phyloP scores from a whole-genome alignment of 352 stramenopile species.

The Globisporangium megalacanthum region DNA sequence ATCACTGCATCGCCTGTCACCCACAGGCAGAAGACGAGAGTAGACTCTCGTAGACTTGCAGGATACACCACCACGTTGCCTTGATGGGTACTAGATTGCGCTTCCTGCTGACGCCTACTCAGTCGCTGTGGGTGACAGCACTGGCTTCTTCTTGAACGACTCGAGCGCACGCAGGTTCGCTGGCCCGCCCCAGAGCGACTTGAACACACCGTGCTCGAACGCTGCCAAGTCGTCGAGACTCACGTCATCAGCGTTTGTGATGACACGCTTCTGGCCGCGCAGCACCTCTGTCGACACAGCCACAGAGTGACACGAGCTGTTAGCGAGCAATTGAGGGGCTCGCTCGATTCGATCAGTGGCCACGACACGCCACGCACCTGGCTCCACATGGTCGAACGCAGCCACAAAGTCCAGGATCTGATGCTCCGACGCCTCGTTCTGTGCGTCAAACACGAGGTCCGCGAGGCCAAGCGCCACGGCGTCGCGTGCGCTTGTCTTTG shows the following conservation, averaged over 20 bases:
- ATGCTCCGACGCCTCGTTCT: slow-evolving; percentile 19
- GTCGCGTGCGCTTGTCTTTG: slow-evolving; percentile 39
- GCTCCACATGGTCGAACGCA: slow-evolving; percentile 41
- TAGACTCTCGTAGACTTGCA: no score
- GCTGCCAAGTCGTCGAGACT: slow-evolving; percentile 51
- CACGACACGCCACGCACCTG: slow-evolving; percentile 54
- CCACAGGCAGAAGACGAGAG: no score
- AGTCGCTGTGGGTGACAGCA: not conserved
- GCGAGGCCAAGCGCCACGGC: slow-evolving; percentile 59
- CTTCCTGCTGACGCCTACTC: no score
- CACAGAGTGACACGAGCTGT: not conserved
- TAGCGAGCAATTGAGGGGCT: no score
- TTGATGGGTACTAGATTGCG: no score
- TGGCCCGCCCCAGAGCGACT: slow-evolving; percentile 65
- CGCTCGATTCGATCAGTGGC: no score
- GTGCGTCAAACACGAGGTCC: slow-evolving; percentile 50
- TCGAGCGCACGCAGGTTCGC: slow-evolving; percentile 67
- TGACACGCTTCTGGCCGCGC: slow-evolving; percentile 64
- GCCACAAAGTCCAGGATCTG: slow-evolving; percentile 43
- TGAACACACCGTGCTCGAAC: slow-evolving; percentile 65
- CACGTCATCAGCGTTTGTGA: slow-evolving; percentile 66
- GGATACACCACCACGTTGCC: no score
- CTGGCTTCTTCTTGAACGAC: slow-evolving; percentile 40
- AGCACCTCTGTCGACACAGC: slow-evolving; percentile 42
- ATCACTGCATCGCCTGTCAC: not conserved